Base-by-base conservation (phyloP, 768 basidiomycete species). In the Naganishia randhawae region DNA sequence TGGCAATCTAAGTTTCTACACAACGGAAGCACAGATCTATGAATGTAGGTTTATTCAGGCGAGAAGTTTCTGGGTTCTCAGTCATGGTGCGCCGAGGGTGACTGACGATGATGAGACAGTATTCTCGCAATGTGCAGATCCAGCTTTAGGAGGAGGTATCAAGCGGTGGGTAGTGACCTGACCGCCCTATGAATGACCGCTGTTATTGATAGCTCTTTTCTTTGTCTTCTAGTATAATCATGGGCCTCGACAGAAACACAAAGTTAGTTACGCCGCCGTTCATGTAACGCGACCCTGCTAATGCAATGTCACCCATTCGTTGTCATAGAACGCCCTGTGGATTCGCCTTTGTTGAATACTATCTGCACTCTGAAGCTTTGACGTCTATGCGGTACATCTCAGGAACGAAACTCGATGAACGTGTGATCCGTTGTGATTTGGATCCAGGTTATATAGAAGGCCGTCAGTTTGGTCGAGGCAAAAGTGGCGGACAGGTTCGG, bases 321-420 rank as follows among this genome's bases (percentile, higher is more conserved):
- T 63, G 67, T 31, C 25, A 27, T 66, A 80, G 80, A 66, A 80
- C 80, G 16, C 80, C 80, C 0, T 81, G 80, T 68, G 80, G 80
- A 3, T 81, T 81, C 71, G 78, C 78, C 29, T 81, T 81, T 54
- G 80, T 81, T 39, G 80, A 81, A 69, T 99, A 91, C 78, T 98
- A 97, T 78, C 91, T 91, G 11, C 92, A 97, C 75, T 84, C 87
- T 6, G 94, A 98, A 80, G 95, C 96, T 19, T 83, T 96, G 45
- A 90, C 92, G 48, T 88, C 89, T 70, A 88, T 98, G 86, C 87
- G 89, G 54, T 94, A 96, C 79, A 86, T 98, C 74, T 92, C 90
- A 61, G 96, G 95, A n/a, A 93, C 94, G 39, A 98, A 98, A 82
- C 87, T 99, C 25, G 96, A 99, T 80, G 96, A 99, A 81, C 89